These are phyloP conservation scores for Candida dendrica DNA, from an alignment of 805 yeast genomes.

Conservation along the genomic window DNA sequence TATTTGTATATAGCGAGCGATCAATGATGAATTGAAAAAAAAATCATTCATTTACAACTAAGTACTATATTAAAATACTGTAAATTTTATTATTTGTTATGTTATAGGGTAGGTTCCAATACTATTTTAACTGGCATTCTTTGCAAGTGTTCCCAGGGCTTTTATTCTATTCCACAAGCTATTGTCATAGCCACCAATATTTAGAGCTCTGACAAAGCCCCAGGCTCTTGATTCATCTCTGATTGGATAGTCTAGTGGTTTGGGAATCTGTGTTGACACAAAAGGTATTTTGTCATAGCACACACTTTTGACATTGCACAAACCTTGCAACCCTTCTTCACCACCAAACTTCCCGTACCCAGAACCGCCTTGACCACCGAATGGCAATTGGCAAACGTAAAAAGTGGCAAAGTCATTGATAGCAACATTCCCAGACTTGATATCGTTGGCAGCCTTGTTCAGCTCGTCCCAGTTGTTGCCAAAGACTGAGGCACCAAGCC, in stretches of 20 bases:
- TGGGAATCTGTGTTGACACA: slow-evolving; percentile 78
- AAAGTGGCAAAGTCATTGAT: slow-evolving; percentile 97
- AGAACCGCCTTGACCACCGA: slow-evolving; percentile 89
- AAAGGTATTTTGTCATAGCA: slow-evolving; percentile 79
- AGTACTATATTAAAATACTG: background rate
- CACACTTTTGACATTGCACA: slow-evolving; percentile 81
- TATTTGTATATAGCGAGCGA: too few relatives aligned
- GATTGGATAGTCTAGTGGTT: slow-evolving; percentile 88
- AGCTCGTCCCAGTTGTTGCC: slow-evolving; percentile 56
- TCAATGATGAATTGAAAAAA: too few relatives aligned
- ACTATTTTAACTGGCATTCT: slow-evolving; percentile 25
- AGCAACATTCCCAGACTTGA: slow-evolving; percentile 88
- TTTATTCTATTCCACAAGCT: slow-evolving; percentile 64
- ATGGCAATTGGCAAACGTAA: slow-evolving; percentile 92
- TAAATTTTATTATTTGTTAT: too few relatives aligned
- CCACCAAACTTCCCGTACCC: slow-evolving; percentile 99
- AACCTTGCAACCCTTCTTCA: slow-evolving; percentile 88
- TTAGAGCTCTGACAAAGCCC: slow-evolving; percentile 77
- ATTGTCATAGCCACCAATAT: slow-evolving; percentile 75
- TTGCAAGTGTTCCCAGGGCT: slow-evolving; percentile 48
- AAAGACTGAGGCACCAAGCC: slow-evolving; percentile 88
- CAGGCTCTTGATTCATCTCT: slow-evolving; percentile 76
- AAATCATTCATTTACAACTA: too few relatives aligned
- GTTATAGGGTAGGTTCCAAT: too few relatives aligned
- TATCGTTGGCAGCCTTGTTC: slow-evolving; percentile 51